phyloP scores from a whole-genome alignment of 2,329 filamentous ascomycete species.

The Aspergillus japonicus region DNA sequence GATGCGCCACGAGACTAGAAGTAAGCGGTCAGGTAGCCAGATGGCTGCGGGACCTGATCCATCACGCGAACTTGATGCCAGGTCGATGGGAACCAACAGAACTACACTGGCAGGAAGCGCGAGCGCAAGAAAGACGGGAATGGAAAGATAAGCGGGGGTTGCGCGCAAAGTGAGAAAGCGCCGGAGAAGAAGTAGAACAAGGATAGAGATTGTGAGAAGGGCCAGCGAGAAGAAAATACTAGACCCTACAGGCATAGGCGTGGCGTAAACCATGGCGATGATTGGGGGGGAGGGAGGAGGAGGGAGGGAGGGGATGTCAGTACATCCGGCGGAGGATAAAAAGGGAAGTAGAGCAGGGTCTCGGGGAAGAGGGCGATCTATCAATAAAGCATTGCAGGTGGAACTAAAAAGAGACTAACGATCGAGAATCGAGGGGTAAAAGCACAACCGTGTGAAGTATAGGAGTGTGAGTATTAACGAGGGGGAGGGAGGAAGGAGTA shows the following conservation, averaged over 20 bases:
- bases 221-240: constrained; percentile 73
- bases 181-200: constrained; percentile 80
- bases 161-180: constrained; percentile 87
- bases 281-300: constrained; percentile 13
- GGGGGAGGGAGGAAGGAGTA: constrained; percentile 3
- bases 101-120: constrained; percentile 89
- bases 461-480: background rate
- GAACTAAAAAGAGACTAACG: constrained; percentile 17
- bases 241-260: constrained; percentile 65
- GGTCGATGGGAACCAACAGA: constrained; percentile 89
- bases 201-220: constrained; percentile 69
- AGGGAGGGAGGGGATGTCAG: constrained; percentile 15
- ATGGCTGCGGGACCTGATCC: constrained; percentile 75
- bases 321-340: constrained; percentile 10
- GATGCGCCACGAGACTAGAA: constrained; percentile 90
- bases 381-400: constrained; percentile 14
- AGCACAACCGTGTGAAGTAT: background rate
- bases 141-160: constrained; percentile 83
- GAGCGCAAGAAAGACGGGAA: constrained; percentile 94
- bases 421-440: constrained; percentile 9
- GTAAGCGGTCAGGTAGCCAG: constrained; percentile 75
- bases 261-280: constrained; percentile 32
- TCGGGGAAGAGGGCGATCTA: constrained; percentile 13
- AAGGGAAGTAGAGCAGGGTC: constrained; percentile 9
- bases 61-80: constrained; percentile 77